These are phyloP conservation scores for Alternaria hordeiaustralica DNA, from an alignment of 2,329 filamentous ascomycete genomes.

Conservation along the genomic window DNA sequence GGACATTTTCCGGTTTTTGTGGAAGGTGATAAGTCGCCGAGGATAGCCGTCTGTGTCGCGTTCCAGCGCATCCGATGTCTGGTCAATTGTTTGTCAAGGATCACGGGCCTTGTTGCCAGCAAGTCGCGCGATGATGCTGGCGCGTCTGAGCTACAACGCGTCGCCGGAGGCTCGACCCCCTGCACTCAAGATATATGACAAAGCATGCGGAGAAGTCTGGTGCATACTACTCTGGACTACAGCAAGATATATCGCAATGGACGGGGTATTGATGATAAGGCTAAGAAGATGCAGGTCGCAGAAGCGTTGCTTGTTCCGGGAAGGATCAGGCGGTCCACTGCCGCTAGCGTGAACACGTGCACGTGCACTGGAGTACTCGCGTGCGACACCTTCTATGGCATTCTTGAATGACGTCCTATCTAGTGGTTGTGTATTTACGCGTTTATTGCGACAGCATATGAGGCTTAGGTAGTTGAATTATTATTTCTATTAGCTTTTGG, in stretches of 20 bases:
- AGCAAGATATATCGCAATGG: neutral
- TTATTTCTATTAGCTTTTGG: neutral
- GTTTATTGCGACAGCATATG: too few relatives aligned
- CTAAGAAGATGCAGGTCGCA: neutral
- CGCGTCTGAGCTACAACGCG: conserved; percentile 2
- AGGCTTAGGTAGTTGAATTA: too few relatives aligned
- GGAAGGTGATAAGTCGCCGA: neutral
- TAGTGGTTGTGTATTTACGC: neutral
- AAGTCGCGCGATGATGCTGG: neutral
- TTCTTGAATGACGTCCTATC: neutral
- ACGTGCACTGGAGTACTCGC: conserved; percentile 6
- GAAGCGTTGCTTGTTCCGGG: neutral
- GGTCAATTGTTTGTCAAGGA: neutral
- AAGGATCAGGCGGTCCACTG: neutral
- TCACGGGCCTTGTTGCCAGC: neutral
- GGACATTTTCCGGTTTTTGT: conserved; percentile 1
- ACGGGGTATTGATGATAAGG: neutral
- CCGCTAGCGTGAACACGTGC: conserved; percentile 10
- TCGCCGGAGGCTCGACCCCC: neutral
- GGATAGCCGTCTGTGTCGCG: neutral
- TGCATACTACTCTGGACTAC: neutral
- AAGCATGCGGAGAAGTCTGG: neutral
- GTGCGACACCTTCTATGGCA: neutral
- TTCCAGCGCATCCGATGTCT: neutral
- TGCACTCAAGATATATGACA: neutral